Conservation (phyloP, 179 eudicot genomes). For the Beta macrorhiza region DNA sequence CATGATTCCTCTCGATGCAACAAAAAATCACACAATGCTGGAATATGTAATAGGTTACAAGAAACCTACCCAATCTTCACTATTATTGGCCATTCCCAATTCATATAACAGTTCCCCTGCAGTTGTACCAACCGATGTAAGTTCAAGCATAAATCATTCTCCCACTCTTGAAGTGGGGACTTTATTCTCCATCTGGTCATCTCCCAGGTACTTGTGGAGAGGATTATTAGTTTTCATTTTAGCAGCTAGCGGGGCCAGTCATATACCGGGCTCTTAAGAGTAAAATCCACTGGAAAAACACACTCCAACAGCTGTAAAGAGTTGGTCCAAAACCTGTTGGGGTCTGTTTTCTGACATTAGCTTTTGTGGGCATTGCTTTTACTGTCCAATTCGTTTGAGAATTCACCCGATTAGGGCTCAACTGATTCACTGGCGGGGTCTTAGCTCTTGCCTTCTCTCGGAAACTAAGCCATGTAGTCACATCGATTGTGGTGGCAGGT, state of each 20-base stretch:
- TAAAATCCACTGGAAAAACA: conserved; percentile 85
- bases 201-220: conserved; percentile 71
- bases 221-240: conserved; percentile 56
- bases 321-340: conserved; percentile 91
- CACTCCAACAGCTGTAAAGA: conserved; percentile 90
- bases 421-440: conserved; percentile 88
- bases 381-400: conserved; percentile 94
- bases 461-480: conserved; percentile 84
- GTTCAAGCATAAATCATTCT: conserved; percentile 37
- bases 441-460: conserved; percentile 87
- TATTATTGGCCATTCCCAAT: conserved; percentile 31
- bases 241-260: conserved; percentile 61
- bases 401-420: conserved; percentile 84
- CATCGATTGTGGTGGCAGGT: conserved; percentile 85
- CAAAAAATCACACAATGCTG: conserved; percentile 25
- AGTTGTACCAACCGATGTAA: conserved; percentile 43
- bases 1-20: conserved; percentile 19
- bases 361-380: conserved; percentile 99
- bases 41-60: conserved; percentile 25
- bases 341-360: conserved; percentile 85
- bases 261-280: conserved; percentile 64
- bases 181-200: conserved; percentile 72
- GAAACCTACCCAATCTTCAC: conserved; percentile 25
- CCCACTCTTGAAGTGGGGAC: conserved; percentile 35
- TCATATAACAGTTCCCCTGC: conserved; percentile 53